Evolutionary conservation across 2,329 filamentous ascomycete species (phyloP), one percentile per base, ranked within the genome.

Genomic region (Penicillium sclerotigenum): DNA sequence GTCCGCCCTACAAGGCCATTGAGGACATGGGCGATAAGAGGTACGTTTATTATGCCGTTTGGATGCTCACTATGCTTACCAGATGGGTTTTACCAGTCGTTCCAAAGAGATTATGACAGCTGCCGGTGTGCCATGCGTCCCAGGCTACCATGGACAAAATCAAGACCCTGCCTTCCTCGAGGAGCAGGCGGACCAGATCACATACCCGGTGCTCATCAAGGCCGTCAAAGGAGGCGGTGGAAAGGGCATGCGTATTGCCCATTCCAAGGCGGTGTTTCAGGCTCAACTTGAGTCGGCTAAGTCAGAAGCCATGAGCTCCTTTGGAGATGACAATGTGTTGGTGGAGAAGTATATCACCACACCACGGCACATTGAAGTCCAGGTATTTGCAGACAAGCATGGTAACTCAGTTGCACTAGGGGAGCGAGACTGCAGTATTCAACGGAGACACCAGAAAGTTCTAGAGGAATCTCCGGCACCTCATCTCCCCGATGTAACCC

Each of bases 41-140:
- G 80, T 80, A 69, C n/a, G 67, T 47, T 2, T 9, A n/a, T 29
- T 24, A 20, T 7, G 5, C 9, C 18, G 7, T 18, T 40, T 13
- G 9, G 9, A 20, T 42, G 28, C 8, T 22, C 0, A 37, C 2
- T 26, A 37, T 46, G 31, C 57, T 69, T 37, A 65, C 55, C 24
- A 4, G 7, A 7, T 41, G 8, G 47, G 7, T 5, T 3, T 1
- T 4, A 1, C 6, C 10, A 83, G 82, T 53, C 82, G 89, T 57
- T 94, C 90, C 50, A 99, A 99, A 75, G 89, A 96, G 71, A 97
- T 99, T 70, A 97, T 99, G 94, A 91, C 85, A 33, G 85, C 86
- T 5, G 93, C 94, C n/a, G 91, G 91, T 9, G 94, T 99, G 4
- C 92, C 92, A 5, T 97, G 94, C 68, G 94, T 99, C 47, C 94